These are phyloP conservation scores for Fusarium tupiense DNA, from an alignment of 2,329 filamentous ascomycete species.

Conservation along the genomic window DNA sequence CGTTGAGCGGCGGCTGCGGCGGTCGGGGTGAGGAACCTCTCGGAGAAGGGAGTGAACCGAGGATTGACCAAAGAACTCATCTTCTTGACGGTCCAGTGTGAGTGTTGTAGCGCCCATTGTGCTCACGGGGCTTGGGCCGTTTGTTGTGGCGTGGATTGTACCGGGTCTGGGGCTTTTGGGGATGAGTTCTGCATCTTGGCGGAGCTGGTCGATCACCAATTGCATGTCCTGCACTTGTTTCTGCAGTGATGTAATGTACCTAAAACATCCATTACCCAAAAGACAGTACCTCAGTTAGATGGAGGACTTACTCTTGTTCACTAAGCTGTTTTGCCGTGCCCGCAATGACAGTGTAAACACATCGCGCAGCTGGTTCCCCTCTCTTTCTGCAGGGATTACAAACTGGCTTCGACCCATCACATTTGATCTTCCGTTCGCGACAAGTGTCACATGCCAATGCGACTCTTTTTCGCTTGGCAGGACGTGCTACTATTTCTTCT, in stretches of 20 bases:
- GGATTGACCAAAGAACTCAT: not conserved
- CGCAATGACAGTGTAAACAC: not conserved
- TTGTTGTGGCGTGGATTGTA: not conserved
- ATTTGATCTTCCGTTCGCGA: conserved; percentile 8
- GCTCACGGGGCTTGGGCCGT: conserved; percentile 1
- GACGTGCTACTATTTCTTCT: not conserved
- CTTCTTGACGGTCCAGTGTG: not conserved
- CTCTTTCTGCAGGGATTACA: conserved; percentile 5
- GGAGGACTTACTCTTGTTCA: not conserved
- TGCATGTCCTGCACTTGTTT: conserved; percentile 8
- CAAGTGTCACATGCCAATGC: conserved; percentile 12
- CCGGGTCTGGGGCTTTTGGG: not conserved
- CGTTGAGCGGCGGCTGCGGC: not conserved
- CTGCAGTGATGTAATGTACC: not conserved
- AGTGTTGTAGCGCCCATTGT: conserved; percentile 8
- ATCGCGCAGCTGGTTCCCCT: not conserved
- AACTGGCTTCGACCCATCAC: not conserved
- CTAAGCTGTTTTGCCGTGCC: not conserved
- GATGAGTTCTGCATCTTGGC: not conserved
- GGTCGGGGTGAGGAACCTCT: not conserved
- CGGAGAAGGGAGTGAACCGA: conserved; percentile 5
- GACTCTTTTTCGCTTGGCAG: not conserved
- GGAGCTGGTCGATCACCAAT: not conserved
- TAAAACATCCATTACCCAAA: not conserved
- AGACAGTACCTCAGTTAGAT: too few relatives aligned